Evolutionary conservation across 345 rosid species (phyloP).

Genomic region (Mallotus nudiflorus): DNA sequence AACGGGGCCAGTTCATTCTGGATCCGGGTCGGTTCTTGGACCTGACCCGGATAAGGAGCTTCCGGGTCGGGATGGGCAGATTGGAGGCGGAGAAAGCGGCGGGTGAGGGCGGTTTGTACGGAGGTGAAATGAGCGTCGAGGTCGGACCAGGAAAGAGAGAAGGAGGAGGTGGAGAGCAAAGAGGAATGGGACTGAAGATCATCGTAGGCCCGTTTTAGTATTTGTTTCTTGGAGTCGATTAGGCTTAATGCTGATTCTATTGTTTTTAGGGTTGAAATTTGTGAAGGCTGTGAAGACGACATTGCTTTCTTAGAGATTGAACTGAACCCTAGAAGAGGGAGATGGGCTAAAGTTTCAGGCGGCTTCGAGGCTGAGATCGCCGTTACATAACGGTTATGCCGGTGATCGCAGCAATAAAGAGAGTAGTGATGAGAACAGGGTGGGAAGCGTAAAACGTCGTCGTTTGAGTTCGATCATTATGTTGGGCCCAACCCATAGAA

Average conservation of each 20-base stretch:
- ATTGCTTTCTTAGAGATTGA: conserved; percentile 9
- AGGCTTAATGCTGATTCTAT: conserved; percentile 56
- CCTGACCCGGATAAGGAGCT: not conserved
- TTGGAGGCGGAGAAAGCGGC: conserved; percentile 51
- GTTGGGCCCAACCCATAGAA: too few relatives aligned
- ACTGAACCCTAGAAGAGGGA: not conserved
- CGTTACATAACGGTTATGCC: too few relatives aligned
- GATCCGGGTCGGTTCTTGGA: conserved; percentile 3
- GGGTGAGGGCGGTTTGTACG: conserved; percentile 39
- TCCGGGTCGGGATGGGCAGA: conserved; percentile 24
- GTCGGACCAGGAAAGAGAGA: conserved; percentile 63
- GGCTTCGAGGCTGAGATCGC: too few relatives aligned
- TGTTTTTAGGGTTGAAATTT: conserved; percentile 25
- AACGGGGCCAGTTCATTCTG: conserved; percentile 21
- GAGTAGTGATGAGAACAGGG: too few relatives aligned
- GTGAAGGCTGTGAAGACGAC: not conserved
- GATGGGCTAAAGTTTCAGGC: too few relatives aligned
- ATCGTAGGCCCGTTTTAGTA: conserved; percentile 61
- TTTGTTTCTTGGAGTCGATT: conserved; percentile 51
- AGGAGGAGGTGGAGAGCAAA: conserved; percentile 50
- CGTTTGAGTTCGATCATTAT: too few relatives aligned
- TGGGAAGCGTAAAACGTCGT: too few relatives aligned
- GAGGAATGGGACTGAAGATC: conserved; percentile 55
- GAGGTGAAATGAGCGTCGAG: conserved; percentile 66
- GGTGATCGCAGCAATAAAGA: too few relatives aligned